Evolutionary conservation across 176 grass and related monocot species (phyloP), one percentile per base, ranked within the genome.

Genomic region (Dactylis glomerata): DNA sequence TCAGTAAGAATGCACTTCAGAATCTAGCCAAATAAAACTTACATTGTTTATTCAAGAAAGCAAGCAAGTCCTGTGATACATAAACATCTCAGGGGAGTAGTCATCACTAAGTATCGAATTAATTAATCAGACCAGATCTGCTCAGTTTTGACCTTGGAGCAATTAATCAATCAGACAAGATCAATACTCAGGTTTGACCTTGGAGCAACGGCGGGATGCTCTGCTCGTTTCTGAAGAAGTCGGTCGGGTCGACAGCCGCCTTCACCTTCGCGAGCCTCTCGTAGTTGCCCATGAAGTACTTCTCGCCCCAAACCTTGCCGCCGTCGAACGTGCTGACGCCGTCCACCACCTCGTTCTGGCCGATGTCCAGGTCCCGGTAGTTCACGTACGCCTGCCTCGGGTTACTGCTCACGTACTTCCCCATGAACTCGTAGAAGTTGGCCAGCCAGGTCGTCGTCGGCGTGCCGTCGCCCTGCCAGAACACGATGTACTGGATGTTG

Each of bases 211-310:
- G 92, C 16, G 92, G 89, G 55, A 94, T 75, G 66, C 89, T 91
- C 76, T 91, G 87, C 72, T 91, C 89, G 61, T 91, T 91, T 78
- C 87, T 80, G 87, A 94, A 94, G 67, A 85, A 91, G 54, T 94
- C 85, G 0, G 26, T 66, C 1, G 85, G 85, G 76, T 90, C 88
- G 22, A 80, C 79, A 19, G 13, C 10, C 4, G 11, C 82, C 75
- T 93, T 90, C 66, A 85, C 85, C 4, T 23, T 8, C 1, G 88
- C 85, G 24, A 93, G 76, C 73, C 82, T 90, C 79, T 40, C 6
- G 30, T 76, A 93, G 82, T 93, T 86, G 0, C 19, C 47, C 30
- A 31, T 56, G 50, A 87, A 88, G 59, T 93, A 93, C 85, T 41
- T 74, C 57, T 47, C 68, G 0, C 91, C 88, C 91, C 82, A 86